These are phyloP conservation scores for Boletus fagicola DNA, from an alignment of 768 basidiomycete genomes.

Conservation along the genomic window DNA sequence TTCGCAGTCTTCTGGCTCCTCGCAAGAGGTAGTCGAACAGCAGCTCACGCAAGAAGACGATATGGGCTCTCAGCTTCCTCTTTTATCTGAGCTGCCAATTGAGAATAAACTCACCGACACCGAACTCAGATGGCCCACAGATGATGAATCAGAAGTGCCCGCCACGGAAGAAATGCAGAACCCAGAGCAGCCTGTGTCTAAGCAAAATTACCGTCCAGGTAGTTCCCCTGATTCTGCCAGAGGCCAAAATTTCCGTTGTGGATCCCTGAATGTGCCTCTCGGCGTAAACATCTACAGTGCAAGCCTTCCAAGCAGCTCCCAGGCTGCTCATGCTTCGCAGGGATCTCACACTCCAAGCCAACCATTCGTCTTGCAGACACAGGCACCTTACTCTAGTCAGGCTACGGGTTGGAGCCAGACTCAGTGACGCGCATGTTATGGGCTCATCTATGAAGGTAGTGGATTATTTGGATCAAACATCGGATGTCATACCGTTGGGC, in stretches of 20 bases:
- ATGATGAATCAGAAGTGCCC: slow-evolving; percentile 16
- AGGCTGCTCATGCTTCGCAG: slow-evolving; percentile 7
- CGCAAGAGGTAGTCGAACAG: slow-evolving; percentile 44
- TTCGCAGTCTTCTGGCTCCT: slow-evolving; percentile 35
- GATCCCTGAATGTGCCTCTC: slow-evolving; percentile 23
- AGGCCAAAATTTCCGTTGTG: slow-evolving; percentile 17
- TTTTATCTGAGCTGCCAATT: background rate
- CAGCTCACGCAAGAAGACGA: slow-evolving; percentile 46
- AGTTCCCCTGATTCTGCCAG: slow-evolving; percentile 9
- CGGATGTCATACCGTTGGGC: background rate
- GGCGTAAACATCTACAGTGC: background rate
- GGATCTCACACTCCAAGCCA: slow-evolving; percentile 30
- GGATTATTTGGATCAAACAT: background rate
- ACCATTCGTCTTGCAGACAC: slow-evolving; percentile 43
- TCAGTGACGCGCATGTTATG: slow-evolving; percentile 16
- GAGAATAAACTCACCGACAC: slow-evolving; percentile 12
- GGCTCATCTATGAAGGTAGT: background rate
- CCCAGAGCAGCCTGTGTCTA: background rate
- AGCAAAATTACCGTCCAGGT: background rate
- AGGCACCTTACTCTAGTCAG: slow-evolving; percentile 55
- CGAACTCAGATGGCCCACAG: slow-evolving; percentile 31
- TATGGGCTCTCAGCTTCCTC: slow-evolving; percentile 9
- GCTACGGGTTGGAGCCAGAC: slow-evolving; percentile 28
- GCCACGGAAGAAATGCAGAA: background rate
- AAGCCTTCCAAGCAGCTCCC: background rate